A percentile compares a stretch with the other conserved stretches of the same genome.
Conservation (phyloP, 495 filamentous ascomycete species). For the Tuber brumale region DNA sequence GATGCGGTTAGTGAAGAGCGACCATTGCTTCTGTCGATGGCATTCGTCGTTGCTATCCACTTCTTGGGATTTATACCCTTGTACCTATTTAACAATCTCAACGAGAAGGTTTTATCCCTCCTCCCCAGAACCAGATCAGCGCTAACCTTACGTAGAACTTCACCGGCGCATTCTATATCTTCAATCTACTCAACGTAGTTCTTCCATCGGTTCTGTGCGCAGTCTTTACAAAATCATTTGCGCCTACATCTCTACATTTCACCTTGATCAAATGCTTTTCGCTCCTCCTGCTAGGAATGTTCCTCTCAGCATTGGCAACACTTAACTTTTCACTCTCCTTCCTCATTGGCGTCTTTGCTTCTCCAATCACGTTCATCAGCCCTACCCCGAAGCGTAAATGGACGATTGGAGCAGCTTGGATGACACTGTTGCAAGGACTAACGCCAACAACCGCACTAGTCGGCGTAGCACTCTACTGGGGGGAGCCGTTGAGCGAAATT, state of each 20-base stretch:
- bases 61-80: conserved; percentile 76
- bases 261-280: conserved; percentile 83
- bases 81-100: conserved; percentile 74
- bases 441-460: conserved; percentile 61
- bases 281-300: conserved; percentile 67
- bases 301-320: conserved; percentile 64
- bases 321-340: conserved; percentile 93
- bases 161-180: conserved; percentile 52
- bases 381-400: conserved; percentile 45
- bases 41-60: conserved; percentile 63
- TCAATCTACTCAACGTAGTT: conserved; percentile 51
- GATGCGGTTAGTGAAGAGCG: conserved; percentile 52
- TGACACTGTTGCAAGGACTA: conserved; percentile 51
- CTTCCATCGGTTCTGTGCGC: conserved; percentile 56
- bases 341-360: conserved; percentile 69
- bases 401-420: conserved; percentile 32
- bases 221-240: conserved; percentile 47
- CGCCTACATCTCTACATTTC: conserved; percentile 61
- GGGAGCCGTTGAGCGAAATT: conserved; percentile 50
- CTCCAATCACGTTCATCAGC: conserved; percentile 66
- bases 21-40: conserved; percentile 69
- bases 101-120: conserved; percentile 54
- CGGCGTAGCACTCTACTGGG: conserved; percentile 50
- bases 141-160: conserved; percentile 40
- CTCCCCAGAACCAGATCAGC: conserved; percentile 5